Percentiles rank a stretch among this genome's conserved stretches.
Evolutionary conservation across 1,284 basidiomycete genomes (phyloP).

Genomic region (Cryptococcus sp.): DNA sequence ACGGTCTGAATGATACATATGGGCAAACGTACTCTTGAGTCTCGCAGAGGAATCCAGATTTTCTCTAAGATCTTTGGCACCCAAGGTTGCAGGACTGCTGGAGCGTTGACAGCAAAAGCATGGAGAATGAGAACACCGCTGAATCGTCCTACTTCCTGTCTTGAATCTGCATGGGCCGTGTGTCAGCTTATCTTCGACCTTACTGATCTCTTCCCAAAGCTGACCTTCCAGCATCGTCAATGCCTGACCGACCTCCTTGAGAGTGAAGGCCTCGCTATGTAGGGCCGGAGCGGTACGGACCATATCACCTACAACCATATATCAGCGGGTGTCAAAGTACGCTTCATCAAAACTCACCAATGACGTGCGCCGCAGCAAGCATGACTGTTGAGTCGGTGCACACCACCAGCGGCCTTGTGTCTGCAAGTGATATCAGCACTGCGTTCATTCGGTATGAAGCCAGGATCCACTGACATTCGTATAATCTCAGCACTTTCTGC

Average conservation of each 20-base stretch:
- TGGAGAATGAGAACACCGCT: conserved; percentile 70
- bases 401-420: conserved; percentile 48
- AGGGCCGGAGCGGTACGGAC: conserved; percentile 47
- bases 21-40: conserved; percentile 64
- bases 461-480: conserved; percentile 41
- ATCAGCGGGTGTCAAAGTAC: background rate
- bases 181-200: conserved; percentile 6
- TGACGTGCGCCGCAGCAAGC: conserved; percentile 48
- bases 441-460: background rate
- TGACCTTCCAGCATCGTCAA: conserved; percentile 50
- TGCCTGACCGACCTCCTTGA: conserved; percentile 51
- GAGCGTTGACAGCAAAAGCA: conserved; percentile 83
- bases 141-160: conserved; percentile 52
- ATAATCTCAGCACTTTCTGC: conserved; percentile 49
- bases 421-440: conserved; percentile 18
- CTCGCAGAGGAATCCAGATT: conserved; percentile 82
- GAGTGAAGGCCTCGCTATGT: conserved; percentile 50
- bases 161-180: conserved; percentile 29
- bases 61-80: conserved; percentile 85
- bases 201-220: conserved; percentile 9
- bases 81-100: conserved; percentile 80
- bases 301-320: conserved; percentile 42
- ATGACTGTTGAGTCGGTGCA: conserved; percentile 52
- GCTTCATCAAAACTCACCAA: background rate
- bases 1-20: background rate